Conservation (phyloP, 2,329 filamentous ascomycete genomes). For the Thielaviopsis ethacetica region DNA sequence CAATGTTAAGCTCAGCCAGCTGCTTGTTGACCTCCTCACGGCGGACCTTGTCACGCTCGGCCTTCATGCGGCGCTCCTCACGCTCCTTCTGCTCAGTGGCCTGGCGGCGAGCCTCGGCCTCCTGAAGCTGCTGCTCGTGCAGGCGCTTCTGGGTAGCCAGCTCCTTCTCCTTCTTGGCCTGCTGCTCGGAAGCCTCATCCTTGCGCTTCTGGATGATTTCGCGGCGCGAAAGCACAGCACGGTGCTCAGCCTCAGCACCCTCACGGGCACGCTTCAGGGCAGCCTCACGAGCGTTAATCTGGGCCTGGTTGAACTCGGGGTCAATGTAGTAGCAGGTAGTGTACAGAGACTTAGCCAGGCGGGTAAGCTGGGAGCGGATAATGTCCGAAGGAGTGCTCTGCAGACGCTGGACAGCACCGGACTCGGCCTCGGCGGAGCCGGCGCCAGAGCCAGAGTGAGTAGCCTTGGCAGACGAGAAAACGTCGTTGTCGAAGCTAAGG, state of each 20-base stretch:
- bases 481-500: conserved; percentile 92
- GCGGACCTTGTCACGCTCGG: conserved; percentile 76
- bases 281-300: conserved; percentile 60
- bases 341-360: conserved; percentile 78
- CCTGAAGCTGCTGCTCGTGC: conserved; percentile 72
- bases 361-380: conserved; percentile 82
- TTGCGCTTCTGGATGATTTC: conserved; percentile 93
- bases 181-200: conserved; percentile 77
- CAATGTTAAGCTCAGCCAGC: conserved; percentile 79
- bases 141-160: conserved; percentile 77
- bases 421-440: conserved; percentile 76
- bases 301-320: conserved; percentile 68
- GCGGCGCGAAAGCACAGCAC: conserved; percentile 69
- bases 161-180: conserved; percentile 81
- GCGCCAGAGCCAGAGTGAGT: conserved; percentile 68
- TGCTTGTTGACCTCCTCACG: conserved; percentile 90
- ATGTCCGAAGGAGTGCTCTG: conserved; percentile 98
- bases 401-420: conserved; percentile 75
- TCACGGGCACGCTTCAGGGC: conserved; percentile 69
- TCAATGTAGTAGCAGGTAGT: conserved; percentile 95
- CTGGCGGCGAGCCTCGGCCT: conserved; percentile 77
- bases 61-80: conserved; percentile 69
- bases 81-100: conserved; percentile 87
- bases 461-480: conserved; percentile 93
- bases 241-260: conserved; percentile 84